Evolutionary conservation across 768 basidiomycete genomes (phyloP), one percentile per base, ranked within the genome.

Genomic region (Mycena olivaceomarginata): DNA sequence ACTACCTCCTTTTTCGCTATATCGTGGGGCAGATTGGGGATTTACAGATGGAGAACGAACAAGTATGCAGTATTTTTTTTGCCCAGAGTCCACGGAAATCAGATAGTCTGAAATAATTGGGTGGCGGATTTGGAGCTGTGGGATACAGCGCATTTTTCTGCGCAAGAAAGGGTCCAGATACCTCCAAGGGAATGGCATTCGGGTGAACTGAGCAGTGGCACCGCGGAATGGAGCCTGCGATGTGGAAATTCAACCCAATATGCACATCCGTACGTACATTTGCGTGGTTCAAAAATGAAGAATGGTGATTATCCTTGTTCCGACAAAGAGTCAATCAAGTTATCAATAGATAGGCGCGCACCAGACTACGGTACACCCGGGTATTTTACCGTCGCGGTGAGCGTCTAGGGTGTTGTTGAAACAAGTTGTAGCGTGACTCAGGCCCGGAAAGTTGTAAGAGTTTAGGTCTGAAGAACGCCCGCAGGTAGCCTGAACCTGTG

Each of bases 111-210:
- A 57, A 22, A 25, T 39, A n/a, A 51, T 39, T 40, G 20, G 62
- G 39, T n/a, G 22, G 56, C 56, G 25, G 20, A 39, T 64, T 11
- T 4, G 25, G n/a, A 59, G 51, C 57, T 68, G 73, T 69, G 60
- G 7, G 48, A 56, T 25, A 40, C 56, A 74, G 66, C 59, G 59
- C 56, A 9, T 12, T 41, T 46, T 70, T 31, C n/a, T 43, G 57
- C 57, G 22, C 15, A 71, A 18, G 25, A 59, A 60, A 39, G 48
- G 67, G 53, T 48, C 18, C 40, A 25, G 25, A 59, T 70, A 70
- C 70, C 70, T 71, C 60, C 70, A 63, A 62, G 70, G 59, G 70
- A 72, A 43, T 56, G 39, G 10, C 18, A 56, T 56, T 18, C 39
- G 60, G 60, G 1, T n/a, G 39, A 43, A 43, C 13, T 18, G 25